phyloP scores from a whole-genome alignment of 768 basidiomycete genomes.

The Agrocybe praecox region DNA sequence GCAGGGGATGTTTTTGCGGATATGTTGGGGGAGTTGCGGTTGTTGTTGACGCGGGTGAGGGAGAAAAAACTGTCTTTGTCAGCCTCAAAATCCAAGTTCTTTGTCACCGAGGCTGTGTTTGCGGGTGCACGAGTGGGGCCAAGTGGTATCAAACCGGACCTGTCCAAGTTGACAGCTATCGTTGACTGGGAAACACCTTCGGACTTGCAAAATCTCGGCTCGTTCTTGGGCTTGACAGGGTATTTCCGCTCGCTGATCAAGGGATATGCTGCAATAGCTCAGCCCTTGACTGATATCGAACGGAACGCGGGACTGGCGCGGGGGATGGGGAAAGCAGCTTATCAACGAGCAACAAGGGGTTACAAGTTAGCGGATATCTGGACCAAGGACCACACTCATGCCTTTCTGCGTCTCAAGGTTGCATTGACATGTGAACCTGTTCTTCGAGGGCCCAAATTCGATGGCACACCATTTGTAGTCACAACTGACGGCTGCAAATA shows the following conservation, averaged over 20 bases:
- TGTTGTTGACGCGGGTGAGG: slow-evolving; percentile 27
- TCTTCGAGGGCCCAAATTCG: slow-evolving; percentile 27
- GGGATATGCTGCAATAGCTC: slow-evolving; percentile 32
- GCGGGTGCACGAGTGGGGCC: slow-evolving; percentile 34
- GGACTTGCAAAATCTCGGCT: slow-evolving; percentile 26
- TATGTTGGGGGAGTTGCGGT: slow-evolving; percentile 21
- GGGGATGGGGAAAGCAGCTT: slow-evolving; percentile 21
- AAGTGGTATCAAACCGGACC: slow-evolving; percentile 34
- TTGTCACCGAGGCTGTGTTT: slow-evolving; percentile 37
- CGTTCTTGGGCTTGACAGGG: slow-evolving; percentile 36
- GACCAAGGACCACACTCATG: slow-evolving; percentile 17
- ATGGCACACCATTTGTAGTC: slow-evolving; percentile 36
- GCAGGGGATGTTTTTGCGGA: slow-evolving; percentile 32
- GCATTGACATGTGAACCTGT: slow-evolving; percentile 33
- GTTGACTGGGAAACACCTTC: slow-evolving; percentile 33
- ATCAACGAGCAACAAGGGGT: slow-evolving; percentile 22
- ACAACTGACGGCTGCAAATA: slow-evolving; percentile 38
- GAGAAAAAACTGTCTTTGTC: slow-evolving; percentile 35
- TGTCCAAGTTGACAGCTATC: slow-evolving; percentile 37
- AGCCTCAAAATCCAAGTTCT: slow-evolving; percentile 33
- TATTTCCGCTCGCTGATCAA: slow-evolving; percentile 35
- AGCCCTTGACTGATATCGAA: slow-evolving; percentile 31
- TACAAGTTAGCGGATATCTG: slow-evolving; percentile 10
- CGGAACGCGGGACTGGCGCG: slow-evolving; percentile 19
- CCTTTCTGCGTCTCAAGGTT: slow-evolving; percentile 31